phyloP scores from a whole-genome alignment of 306 rosid species.

The Vigna nakashimae region DNA sequence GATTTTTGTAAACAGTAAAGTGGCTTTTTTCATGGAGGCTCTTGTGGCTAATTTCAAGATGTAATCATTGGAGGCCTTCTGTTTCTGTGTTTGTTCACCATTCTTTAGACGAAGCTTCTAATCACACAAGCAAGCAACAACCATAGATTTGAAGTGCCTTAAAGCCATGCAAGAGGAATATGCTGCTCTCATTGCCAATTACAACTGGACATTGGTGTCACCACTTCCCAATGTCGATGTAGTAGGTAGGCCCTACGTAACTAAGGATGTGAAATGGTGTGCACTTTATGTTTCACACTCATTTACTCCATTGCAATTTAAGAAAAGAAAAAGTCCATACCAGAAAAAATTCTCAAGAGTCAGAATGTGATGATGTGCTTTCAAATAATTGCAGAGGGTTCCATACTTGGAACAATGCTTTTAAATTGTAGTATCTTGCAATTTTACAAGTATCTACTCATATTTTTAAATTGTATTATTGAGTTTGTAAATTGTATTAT shows the following conservation, averaged over 20 bases:
- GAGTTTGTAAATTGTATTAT: too few species aligned
- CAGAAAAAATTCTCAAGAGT: neutral
- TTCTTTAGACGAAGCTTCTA: neutral
- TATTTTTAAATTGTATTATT: too few species aligned
- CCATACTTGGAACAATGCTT: neutral
- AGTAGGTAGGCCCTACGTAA: slow-evolving; percentile 15
- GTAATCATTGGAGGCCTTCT: neutral
- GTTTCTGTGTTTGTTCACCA: slow-evolving; percentile 2
- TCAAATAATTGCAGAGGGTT: neutral
- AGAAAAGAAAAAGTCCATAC: neutral
- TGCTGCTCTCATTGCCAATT: slow-evolving; percentile 24
- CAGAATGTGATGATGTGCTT: slow-evolving; percentile 7
- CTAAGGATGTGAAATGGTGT: neutral
- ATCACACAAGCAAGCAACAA: slow-evolving; percentile 19
- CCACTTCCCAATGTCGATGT: slow-evolving; percentile 28
- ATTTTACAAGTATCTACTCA: neutral
- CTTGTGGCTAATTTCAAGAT: slow-evolving; percentile 16
- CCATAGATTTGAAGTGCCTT: slow-evolving; percentile 19
- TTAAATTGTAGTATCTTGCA: neutral
- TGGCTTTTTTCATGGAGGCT: neutral
- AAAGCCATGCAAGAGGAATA: slow-evolving; percentile 36
- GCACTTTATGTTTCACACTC: slow-evolving; percentile 2
- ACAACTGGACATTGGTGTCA: neutral
- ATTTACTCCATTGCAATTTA: neutral
- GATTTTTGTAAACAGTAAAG: neutral